Percentiles rank a stretch among this genome's conserved stretches.
Conservation (phyloP, 805 yeast species). For the Cyberlindnera saturnus region DNA sequence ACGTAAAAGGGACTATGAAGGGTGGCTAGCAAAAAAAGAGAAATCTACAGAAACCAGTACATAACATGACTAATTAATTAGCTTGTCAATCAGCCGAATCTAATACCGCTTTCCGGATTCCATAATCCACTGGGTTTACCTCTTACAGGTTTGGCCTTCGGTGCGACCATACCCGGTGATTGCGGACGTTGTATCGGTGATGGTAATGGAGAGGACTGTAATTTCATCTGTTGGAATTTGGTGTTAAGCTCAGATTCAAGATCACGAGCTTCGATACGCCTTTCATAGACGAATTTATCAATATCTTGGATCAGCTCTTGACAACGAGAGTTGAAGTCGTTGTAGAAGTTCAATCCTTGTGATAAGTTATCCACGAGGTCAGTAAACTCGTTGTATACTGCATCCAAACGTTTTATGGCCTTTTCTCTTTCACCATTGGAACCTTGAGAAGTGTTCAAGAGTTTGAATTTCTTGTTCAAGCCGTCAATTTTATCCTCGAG, state of each 20-base stretch:
- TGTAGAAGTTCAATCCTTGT: slow-evolving; percentile 69
- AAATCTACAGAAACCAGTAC: neutral
- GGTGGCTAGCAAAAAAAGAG: slow-evolving; percentile 23
- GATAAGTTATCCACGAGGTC: slow-evolving; percentile 55
- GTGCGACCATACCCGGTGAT: slow-evolving; percentile 18
- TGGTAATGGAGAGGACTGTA: slow-evolving; percentile 1
- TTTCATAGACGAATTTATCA: slow-evolving; percentile 41
- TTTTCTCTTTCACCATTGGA: slow-evolving; percentile 31
- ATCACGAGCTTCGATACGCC: slow-evolving; percentile 49
- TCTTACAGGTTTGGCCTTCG: slow-evolving; percentile 15
- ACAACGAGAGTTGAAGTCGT: slow-evolving; percentile 46
- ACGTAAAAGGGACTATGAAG: slow-evolving; percentile 49
- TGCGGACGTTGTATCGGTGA: neutral
- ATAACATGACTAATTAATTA: neutral
- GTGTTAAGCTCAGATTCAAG: slow-evolving; percentile 33
- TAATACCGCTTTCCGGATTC: slow-evolving; percentile 24
- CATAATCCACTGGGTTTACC: slow-evolving; percentile 24
- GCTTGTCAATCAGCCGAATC: slow-evolving; percentile 14
- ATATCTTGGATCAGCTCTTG: slow-evolving; percentile 40
- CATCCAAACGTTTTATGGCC: slow-evolving; percentile 43
- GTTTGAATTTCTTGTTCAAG: slow-evolving; percentile 25
- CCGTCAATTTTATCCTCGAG: slow-evolving; percentile 34
- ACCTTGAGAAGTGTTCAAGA: slow-evolving; percentile 11
- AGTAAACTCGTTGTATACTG: slow-evolving; percentile 21
- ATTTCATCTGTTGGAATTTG: slow-evolving; percentile 26